A percentile compares a stretch with the other conserved stretches of the same genome.
These are phyloP conservation scores for Colletotrichum viniferum DNA, from an alignment of 2,329 filamentous ascomycete species.

Conservation along the genomic window DNA sequence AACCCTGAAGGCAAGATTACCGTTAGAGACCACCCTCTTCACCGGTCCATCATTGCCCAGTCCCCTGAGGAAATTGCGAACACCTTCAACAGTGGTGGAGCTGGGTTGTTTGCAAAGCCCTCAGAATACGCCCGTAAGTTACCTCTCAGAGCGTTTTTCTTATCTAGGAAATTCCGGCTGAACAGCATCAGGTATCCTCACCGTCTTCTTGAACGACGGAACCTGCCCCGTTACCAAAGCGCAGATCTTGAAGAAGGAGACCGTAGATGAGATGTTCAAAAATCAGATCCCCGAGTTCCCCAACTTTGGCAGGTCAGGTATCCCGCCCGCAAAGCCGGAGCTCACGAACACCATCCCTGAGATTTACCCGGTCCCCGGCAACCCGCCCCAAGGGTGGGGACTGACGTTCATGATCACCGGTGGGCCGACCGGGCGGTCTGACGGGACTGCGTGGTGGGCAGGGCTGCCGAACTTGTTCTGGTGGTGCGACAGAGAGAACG, in stretches of 20 bases:
- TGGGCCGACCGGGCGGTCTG: constrained; percentile 55
- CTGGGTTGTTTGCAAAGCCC: constrained; percentile 63
- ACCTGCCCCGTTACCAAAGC: constrained; percentile 59
- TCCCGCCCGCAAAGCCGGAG: constrained; percentile 51
- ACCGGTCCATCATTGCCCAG: constrained; percentile 46
- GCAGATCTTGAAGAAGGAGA: constrained; percentile 58
- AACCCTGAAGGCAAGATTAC: constrained; percentile 45
- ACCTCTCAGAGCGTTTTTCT: accelerated
- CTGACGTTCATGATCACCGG: constrained; percentile 59
- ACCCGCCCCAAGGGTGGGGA: constrained; percentile 68
- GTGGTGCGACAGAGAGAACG: constrained; percentile 66
- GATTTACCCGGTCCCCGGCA: constrained; percentile 47
- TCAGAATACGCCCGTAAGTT: constrained; percentile 62
- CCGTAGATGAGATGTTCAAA: constrained; percentile 67
- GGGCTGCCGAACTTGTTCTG: constrained; percentile 66
- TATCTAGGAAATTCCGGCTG: accelerated
- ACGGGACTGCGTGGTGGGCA: constrained; percentile 59
- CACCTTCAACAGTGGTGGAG: constrained; percentile 64
- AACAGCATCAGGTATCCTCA: constrained; percentile 55
- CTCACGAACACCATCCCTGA: constrained; percentile 53
- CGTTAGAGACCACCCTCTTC: constrained; percentile 54
- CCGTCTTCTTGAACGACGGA: constrained; percentile 68
- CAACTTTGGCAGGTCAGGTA: constrained; percentile 50
- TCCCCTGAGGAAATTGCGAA: constrained; percentile 32
- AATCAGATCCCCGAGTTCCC: constrained; percentile 65